A percentile compares a stretch with the other conserved stretches of the same genome.
Conservation (phyloP, 73 alveolate species). For the Uronychia setigera region DNA sequence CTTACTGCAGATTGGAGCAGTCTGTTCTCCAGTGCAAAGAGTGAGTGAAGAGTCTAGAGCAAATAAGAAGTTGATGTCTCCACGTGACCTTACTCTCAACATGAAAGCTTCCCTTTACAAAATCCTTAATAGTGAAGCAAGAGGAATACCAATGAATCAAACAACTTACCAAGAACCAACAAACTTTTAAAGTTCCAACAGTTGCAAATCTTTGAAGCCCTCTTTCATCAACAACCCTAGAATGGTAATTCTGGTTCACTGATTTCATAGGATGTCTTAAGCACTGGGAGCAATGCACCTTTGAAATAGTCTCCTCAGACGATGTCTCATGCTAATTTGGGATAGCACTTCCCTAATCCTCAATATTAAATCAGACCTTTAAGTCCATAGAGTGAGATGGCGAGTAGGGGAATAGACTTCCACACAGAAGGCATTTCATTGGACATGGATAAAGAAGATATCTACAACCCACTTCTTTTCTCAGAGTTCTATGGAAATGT, state of each 20-base stretch:
- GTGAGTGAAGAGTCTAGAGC: not conserved
- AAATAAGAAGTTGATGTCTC: not conserved
- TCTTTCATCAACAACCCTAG: not conserved
- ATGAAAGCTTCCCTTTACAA: not conserved
- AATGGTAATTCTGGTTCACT: no score
- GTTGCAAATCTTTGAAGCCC: not conserved
- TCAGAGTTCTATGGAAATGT: not conserved
- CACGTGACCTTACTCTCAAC: not conserved
- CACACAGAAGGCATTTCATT: no score
- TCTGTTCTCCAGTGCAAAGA: not conserved
- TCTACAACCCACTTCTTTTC: not conserved
- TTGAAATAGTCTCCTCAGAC: no score
- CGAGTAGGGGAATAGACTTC: no score
- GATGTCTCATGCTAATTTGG: no score
- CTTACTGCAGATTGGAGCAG: not conserved
- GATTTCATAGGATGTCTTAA: no score
- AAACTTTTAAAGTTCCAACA: no score
- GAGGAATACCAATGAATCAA: not conserved
- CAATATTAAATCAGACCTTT: no score
- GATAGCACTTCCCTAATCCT: no score
- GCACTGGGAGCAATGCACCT: no score
- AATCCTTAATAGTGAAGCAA: not conserved
- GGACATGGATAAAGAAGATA: no score
- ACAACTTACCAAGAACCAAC: not conserved
- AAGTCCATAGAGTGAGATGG: no score